Base-by-base conservation (phyloP, 208 protist genomes). In the Crithidia mellificae region DNA sequence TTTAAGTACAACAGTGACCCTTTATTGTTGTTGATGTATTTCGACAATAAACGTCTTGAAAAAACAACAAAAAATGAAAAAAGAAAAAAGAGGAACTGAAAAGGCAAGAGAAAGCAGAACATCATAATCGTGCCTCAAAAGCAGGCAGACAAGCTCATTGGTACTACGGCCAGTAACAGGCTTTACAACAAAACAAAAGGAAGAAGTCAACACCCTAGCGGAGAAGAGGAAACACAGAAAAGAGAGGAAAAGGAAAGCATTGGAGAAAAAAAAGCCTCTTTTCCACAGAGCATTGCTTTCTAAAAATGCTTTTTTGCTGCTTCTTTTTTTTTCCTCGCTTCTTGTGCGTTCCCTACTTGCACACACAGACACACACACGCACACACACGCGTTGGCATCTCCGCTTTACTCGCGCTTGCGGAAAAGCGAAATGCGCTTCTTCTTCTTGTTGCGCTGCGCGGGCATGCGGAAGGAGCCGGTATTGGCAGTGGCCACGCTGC, bases 381-480 rank as follows among this genome's bases (percentile, higher is more conserved):
- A n/a, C n/a, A n/a, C n/a, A 51, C 36, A 41, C 36, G 6, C 34
- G n/a, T 66, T 25, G 41, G 25, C 8, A 30, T 57, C 44, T 49
- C 12, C 36, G 8, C n/a, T 34, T 36, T 64, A 71, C 39, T 63
- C 12, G 34, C 69, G 69, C 54, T 39, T 74, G 56, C 56, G 25
- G 51, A 76, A 72, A 39, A 67, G 12, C 11, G 61, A 62, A 9
- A 68, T 25, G 36, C 75, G 67, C 41, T 64, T 81, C 65, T 75
- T 74, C 69, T 78, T 86, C 72, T 84, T 89, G 36, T 72, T 27
- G 22, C 57, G 63, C 27, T 85, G 51, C 17, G 59, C 38, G 19
- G 78, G 74, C 72, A 84, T 65, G 41, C 76, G 78, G 72, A 89
- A 89, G 22, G 80, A 89, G 25, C 63, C 80, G 11, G 81, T 84